Conservation (phyloP, 2,329 filamentous ascomycete species). For the Cytospora schulzeri region DNA sequence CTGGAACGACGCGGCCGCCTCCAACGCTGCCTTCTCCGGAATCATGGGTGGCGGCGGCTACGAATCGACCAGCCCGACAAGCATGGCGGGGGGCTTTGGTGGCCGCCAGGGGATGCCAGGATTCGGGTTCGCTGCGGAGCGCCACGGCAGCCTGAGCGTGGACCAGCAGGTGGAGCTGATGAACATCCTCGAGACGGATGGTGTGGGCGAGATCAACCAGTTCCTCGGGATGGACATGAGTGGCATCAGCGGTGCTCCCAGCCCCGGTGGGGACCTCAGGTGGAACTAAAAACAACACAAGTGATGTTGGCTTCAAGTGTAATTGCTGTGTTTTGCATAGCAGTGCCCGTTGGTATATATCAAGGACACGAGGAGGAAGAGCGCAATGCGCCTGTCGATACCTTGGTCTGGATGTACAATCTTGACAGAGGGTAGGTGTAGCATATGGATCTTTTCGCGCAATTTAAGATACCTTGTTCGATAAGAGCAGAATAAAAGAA, state of each 20-base stretch:
- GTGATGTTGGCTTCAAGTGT: background rate
- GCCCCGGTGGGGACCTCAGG: constrained; percentile 24
- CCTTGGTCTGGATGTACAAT: background rate
- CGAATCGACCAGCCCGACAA: constrained; percentile 24
- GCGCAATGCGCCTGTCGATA: background rate
- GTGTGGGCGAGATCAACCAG: constrained; percentile 62
- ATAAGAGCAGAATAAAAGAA: background rate
- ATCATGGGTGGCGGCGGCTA: constrained; percentile 30
- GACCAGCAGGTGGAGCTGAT: constrained; percentile 83
- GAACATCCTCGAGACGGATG: constrained; percentile 73
- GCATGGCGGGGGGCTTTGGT: constrained; percentile 30
- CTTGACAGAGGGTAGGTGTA: background rate
- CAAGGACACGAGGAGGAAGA: background rate
- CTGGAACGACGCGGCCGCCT: constrained; percentile 42
- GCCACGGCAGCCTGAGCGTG: constrained; percentile 72
- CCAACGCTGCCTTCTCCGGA: constrained; percentile 31
- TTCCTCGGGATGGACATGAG: constrained; percentile 52
- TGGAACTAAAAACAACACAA: constrained; percentile 20
- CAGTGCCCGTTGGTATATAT: background rate
- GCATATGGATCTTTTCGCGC: background rate
- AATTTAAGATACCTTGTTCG: background rate
- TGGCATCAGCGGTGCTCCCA: constrained; percentile 31
- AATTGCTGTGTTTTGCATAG: background rate
- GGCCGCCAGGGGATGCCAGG: constrained; percentile 29
- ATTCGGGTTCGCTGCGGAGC: constrained; percentile 46